Conservation (phyloP, 768 basidiomycete genomes). For the Lactifluus volemus region DNA sequence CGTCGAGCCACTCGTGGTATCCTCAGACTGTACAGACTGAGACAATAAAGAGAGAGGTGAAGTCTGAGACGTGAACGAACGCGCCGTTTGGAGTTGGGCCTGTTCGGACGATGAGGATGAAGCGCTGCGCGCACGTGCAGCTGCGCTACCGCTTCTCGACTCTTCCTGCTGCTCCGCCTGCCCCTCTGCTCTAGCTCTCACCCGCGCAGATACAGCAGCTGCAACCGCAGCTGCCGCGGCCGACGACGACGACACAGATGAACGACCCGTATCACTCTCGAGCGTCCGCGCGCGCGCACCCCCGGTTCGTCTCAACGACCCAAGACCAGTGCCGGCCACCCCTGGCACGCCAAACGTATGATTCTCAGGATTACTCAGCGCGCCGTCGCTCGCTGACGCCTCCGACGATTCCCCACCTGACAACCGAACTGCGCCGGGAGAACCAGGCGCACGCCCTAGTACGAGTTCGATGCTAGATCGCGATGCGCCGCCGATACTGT, state of each 20-base stretch:
- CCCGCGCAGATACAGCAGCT: not conserved
- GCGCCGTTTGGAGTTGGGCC: not conserved
- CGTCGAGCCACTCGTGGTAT: conserved; percentile 3
- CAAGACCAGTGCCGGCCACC: conserved; percentile 26
- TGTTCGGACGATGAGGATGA: conserved; percentile 15
- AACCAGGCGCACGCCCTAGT: too few relatives aligned
- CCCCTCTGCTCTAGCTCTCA: not conserved
- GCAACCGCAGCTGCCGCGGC: not conserved
- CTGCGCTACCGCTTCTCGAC: conserved; percentile 11
- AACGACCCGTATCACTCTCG: not conserved
- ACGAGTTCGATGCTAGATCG: too few relatives aligned
- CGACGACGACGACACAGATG: not conserved
- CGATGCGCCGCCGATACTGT: too few relatives aligned
- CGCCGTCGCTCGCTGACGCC: too few relatives aligned
- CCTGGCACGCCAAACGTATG: conserved; percentile 58
- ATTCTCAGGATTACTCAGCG: too few relatives aligned
- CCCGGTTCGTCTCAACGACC: conserved; percentile 24
- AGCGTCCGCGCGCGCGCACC: conserved; percentile 2
- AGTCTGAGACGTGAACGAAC: conserved; percentile 6
- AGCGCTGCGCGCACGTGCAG: conserved; percentile 10
- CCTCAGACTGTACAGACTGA: conserved; percentile 14
- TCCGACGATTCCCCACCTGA: too few relatives aligned
- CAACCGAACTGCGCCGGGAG: too few relatives aligned
- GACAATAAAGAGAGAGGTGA: conserved; percentile 22
- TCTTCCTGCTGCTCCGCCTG: conserved; percentile 4